Evolutionary conservation across 176 grass and related monocot genomes (phyloP), one percentile per base, ranked within the genome.

Genomic region (Melocanna baccifera): DNA sequence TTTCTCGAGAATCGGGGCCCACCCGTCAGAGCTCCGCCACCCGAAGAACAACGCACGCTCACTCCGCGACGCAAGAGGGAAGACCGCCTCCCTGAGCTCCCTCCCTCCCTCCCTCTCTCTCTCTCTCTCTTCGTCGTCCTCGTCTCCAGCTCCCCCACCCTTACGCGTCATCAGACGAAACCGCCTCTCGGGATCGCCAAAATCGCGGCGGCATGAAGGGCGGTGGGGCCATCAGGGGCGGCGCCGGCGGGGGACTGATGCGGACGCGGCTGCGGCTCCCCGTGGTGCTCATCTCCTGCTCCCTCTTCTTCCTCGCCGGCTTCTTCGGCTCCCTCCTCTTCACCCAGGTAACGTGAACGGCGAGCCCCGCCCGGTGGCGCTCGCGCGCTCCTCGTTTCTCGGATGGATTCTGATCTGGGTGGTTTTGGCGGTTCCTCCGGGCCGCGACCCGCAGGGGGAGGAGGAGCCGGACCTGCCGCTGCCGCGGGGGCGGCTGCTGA

Each of bases 221-320:
- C 23, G 73, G 71, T n/a, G 87, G 69, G 4, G 82, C 28, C 87
- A 32, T 72, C 80, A 12, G 84, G 59, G 45, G 61, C n/a, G 23
- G 68, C 50, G 84, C 29, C 6, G 88, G 90, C 82, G 30, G 30
- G 55, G 80, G 81, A 8, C 80, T 93, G 65, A 75, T 87, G 78
- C 87, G 89, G 51, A 79, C 90, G 42, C 92, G 91, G 70, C 78
- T 99, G 48, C 83, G 89, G 53, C 86, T 96, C 12, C 91, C 96
- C 37, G 56, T 92, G n/a, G 89, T 89, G 59, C 76, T 96, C 66
- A 16, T 99, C 86, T 96, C 66, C 52, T 99, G 93, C 83, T 90
- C 77, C 72, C 83, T 99, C 83, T 99, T 99, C 86, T 99, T 96
- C 86, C 81, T 99, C 57, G 88, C 88, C 55, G 96, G 96, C 22